Evolutionary conservation across 176 grass and related monocot species (phyloP).

Genomic region (Carex cristatella): DNA sequence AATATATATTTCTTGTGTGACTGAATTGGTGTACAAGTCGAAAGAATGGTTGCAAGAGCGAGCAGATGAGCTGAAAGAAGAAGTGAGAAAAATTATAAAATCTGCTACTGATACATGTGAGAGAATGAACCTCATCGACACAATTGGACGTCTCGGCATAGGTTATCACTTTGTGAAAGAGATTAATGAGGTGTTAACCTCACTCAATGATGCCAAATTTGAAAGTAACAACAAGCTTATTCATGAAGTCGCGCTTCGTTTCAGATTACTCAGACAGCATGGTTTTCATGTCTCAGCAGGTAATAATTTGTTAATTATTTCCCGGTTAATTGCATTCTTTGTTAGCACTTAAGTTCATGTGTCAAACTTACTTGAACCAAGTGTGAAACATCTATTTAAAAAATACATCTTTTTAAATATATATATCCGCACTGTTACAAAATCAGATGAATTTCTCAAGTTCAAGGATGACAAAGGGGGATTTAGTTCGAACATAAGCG

Average conservation of each 20-base stretch:
- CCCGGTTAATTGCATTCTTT: too few species aligned
- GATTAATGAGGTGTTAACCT: background rate
- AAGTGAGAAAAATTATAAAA: background rate
- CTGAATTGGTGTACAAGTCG: background rate
- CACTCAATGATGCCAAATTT: background rate
- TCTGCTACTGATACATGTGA: background rate
- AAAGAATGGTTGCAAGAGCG: background rate
- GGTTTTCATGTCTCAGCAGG: constrained; percentile 19
- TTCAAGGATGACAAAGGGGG: constrained; percentile 26
- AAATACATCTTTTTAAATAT: background rate
- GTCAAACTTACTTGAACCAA: too few species aligned
- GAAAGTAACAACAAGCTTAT: background rate
- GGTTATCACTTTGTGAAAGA: constrained; percentile 13
- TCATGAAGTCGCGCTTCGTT: constrained; percentile 21
- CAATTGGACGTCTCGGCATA: constrained; percentile 10
- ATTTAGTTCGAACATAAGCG: background rate
- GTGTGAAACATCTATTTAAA: background rate
- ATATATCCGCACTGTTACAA: background rate
- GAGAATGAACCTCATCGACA: background rate
- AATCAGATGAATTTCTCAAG: constrained; percentile 38
- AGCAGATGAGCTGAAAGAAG: background rate
- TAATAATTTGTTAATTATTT: background rate
- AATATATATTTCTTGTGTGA: too few species aligned
- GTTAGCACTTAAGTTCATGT: too few species aligned
- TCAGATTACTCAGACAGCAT: constrained; percentile 27